A percentile compares a stretch with the other conserved stretches of the same genome.
phyloP scores from a whole-genome alignment of 352 stramenopile genomes.

The Peronospora farinosa region DNA sequence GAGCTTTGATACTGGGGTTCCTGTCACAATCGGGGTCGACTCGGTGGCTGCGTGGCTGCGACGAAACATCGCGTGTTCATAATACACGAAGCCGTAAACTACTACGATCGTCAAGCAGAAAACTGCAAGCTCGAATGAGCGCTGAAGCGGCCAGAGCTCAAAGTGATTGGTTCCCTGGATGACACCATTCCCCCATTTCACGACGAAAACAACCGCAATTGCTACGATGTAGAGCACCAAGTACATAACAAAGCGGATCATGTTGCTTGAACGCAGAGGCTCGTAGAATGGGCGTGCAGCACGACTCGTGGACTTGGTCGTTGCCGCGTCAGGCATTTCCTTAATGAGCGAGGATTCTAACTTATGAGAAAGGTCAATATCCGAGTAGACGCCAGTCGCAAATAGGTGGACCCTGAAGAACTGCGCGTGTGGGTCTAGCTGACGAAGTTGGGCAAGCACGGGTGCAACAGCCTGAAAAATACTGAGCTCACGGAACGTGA shows the following conservation, averaged over 20 bases:
- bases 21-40: constrained; percentile 9
- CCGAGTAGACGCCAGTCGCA: constrained; percentile 22
- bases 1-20: constrained; percentile 6
- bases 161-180: constrained; percentile 46
- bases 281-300: constrained; percentile 41
- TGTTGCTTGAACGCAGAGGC: constrained; percentile 43
- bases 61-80: constrained; percentile 33
- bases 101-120: constrained; percentile 41
- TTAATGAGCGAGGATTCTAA: constrained; percentile 14
- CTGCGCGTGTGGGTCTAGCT: constrained; percentile 33
- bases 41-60: constrained; percentile 6
- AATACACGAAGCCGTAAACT: constrained; percentile 46
- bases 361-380: constrained; percentile 17
- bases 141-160: constrained; percentile 49
- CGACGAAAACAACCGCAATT: constrained; percentile 30
- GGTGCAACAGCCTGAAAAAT: constrained; percentile 28
- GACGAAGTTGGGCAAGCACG: constrained; percentile 29
- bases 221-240: constrained; percentile 33
- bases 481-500: constrained; percentile 37
- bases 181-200: constrained; percentile 41
- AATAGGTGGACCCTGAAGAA: constrained; percentile 34
- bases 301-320: constrained; percentile 12
- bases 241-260: constrained; percentile 32
- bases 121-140: constrained; percentile 39
- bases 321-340: constrained; percentile 8